Evolutionary conservation across 495 filamentous ascomycete genomes (phyloP).

Genomic region (Lasiosphaeriaceae sp.): DNA sequence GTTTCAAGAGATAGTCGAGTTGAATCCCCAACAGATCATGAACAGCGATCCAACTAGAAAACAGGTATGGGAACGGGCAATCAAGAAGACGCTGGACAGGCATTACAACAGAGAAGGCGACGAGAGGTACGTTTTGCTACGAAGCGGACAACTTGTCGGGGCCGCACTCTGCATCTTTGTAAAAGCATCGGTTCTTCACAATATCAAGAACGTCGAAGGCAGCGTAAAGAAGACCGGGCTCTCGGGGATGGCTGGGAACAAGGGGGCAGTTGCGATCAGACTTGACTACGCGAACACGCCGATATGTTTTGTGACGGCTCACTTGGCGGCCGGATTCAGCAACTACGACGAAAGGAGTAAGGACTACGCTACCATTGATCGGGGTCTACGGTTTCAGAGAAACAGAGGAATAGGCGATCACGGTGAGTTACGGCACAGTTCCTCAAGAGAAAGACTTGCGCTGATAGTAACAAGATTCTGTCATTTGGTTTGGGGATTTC

Average conservation of each 20-base stretch:
- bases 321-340: slow-evolving; percentile 92
- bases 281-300: slow-evolving; percentile 93
- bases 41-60: slow-evolving; percentile 87
- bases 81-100: slow-evolving; percentile 70
- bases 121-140: slow-evolving; percentile 81
- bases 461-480: slow-evolving; percentile 49
- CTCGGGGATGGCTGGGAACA: slow-evolving; percentile 96
- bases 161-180: slow-evolving; percentile 90
- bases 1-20: slow-evolving; percentile 95
- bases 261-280: slow-evolving; percentile 94
- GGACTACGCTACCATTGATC: slow-evolving; percentile 86
- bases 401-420: slow-evolving; percentile 89
- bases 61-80: slow-evolving; percentile 79
- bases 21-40: slow-evolving; percentile 99
- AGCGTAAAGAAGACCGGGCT: slow-evolving; percentile 96
- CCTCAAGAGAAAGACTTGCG: neutral
- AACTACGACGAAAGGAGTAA: slow-evolving; percentile 95
- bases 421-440: slow-evolving; percentile 35
- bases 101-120: slow-evolving; percentile 56
- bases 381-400: slow-evolving; percentile 83
- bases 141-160: slow-evolving; percentile 92
- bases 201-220: slow-evolving; percentile 95
- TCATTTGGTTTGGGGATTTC: slow-evolving; percentile 99
- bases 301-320: slow-evolving; percentile 93
- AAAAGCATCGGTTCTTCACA: slow-evolving; percentile 64